Evolutionary conservation across 257 asterid species (phyloP).

Genomic region (Mitragyna speciosa): DNA sequence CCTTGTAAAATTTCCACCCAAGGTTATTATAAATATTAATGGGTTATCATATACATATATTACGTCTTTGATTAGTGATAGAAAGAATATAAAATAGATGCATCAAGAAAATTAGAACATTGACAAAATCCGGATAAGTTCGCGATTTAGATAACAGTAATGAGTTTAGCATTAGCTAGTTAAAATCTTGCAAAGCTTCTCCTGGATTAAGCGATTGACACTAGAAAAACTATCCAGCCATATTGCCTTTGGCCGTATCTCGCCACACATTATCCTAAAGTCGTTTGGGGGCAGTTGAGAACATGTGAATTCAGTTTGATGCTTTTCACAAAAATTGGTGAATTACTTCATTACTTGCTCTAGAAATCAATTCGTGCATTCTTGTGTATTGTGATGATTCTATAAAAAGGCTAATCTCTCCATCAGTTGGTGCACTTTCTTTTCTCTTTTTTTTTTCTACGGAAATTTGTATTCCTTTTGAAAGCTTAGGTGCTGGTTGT

Average conservation of each 20-base stretch:
- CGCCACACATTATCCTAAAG: background rate
- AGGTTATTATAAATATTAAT: too few species aligned
- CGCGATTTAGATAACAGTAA: too few species aligned
- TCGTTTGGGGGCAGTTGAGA: conserved; percentile 16
- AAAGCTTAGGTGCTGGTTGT: too few species aligned
- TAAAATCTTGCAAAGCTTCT: too few species aligned
- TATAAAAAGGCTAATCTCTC: background rate
- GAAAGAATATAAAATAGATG: too few species aligned
- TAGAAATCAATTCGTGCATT: background rate
- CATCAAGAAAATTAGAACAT: too few species aligned
- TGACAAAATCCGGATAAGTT: too few species aligned
- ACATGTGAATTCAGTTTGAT: background rate
- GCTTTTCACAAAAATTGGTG: conserved; percentile 3
- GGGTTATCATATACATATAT: too few species aligned
- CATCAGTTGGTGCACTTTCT: background rate
- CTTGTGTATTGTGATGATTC: too few species aligned
- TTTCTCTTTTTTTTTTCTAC: background rate
- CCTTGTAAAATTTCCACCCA: too few species aligned
- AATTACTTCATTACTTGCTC: conserved; percentile 10
- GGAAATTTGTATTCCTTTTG: too few species aligned
- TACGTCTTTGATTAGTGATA: background rate
- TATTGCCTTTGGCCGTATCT: background rate
- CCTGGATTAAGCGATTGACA: background rate
- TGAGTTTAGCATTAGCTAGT: too few species aligned
- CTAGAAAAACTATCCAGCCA: background rate